Base-by-base conservation (phyloP, 257 asterid species). In the Galeopsis tetrahit region DNA sequence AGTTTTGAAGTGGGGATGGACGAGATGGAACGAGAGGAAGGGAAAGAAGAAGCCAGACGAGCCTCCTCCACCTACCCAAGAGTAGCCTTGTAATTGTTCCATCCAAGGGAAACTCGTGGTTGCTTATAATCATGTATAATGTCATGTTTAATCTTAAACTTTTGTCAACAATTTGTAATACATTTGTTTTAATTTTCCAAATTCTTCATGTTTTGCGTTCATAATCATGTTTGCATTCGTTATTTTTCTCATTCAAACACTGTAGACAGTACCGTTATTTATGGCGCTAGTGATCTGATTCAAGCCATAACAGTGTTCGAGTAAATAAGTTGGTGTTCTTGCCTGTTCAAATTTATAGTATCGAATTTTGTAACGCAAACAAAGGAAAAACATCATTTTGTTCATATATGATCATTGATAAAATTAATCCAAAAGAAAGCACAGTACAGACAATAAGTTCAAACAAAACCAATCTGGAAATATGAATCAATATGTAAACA, bases 1-100 rank as follows among this genome's bases (percentile, higher is more conserved):
- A 75, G 72, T 94, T 55, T 51, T 85, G 80, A 84, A 83, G 79
- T 91, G 98, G 98, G 97, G 96, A 8, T 94, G 96, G 97, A 75
- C 67, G 34, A 85, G 90, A 71, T 94, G 97, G 97, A 94, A 91
- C 5, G 97, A 94, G 51, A 77, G 88, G 71, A 90, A 77, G 79
- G 85, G 86, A 8, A 83, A 72, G 55, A 87, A 85, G 88, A 84
- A 78, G 81, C 73, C 96, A 0, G 84, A 81, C 1, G 72, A 84
- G 17, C 93, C 78, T 69, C 83, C 93, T 69, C 81, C 92, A 10
- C 89, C 95, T 1, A 6, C 79, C 32, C 42, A 21, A 14, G 95
- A 87, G 61, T 86, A 85, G 80, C 66, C 71, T 3, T 66, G 42
- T 21, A 21, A 42, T 36, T 65, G 49, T 57, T 48, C 44, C 40